Base-by-base conservation (phyloP, 2,329 filamentous ascomycete species). In the Fusarium sp. region DNA sequence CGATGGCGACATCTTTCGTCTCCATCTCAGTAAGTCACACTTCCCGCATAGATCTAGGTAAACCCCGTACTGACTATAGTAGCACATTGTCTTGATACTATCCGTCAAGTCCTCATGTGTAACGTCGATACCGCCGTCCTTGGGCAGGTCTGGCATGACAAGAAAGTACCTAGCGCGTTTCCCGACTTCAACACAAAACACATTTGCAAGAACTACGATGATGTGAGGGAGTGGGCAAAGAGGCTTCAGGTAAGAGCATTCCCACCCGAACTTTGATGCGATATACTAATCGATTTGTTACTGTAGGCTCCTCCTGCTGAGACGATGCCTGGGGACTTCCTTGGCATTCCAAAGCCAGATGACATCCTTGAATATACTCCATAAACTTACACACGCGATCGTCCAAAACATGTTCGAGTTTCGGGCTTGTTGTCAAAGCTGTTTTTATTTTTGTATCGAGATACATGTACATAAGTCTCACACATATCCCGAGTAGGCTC, bases 21-120 rank as follows among this genome's bases (percentile, higher is more conserved):
- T 82, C 3, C 88, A 90, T 71, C 80, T 88, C 67, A 85, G 86
- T 89, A 77, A 75, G 85, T 46, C 24, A 24, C 5, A 39, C 17
- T 30, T 2, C 0, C 0, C 4, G 1, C 28, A 10, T n/a, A 28
- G 7, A 10, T 9, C 7, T 19, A 3, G 3, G 2, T 1, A 2
- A 2, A 14, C 19, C 10, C 2, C 9, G 23, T 36, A 12, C 34
- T 62, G 9, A 67, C 19, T 6, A 0, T 3, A 9, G 3, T 7
- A 75, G 71, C 71, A 1, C 87, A 90, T 62, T 90, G 88, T 59
- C 77, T 89, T 30, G 88, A 90, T 64, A 86, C 85, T 5, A 60
- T 90, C 43, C 84, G 87, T 1, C 87, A 90, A 71, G 84, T 88
- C 17, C 79, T 90, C 15, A 89, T 89, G 85, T 90, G 88, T 75